A percentile compares a stretch with the other conserved stretches of the same genome.
Conservation (phyloP, 2,329 filamentous ascomycete species). For the Pseudogymnoascus sp. region DNA sequence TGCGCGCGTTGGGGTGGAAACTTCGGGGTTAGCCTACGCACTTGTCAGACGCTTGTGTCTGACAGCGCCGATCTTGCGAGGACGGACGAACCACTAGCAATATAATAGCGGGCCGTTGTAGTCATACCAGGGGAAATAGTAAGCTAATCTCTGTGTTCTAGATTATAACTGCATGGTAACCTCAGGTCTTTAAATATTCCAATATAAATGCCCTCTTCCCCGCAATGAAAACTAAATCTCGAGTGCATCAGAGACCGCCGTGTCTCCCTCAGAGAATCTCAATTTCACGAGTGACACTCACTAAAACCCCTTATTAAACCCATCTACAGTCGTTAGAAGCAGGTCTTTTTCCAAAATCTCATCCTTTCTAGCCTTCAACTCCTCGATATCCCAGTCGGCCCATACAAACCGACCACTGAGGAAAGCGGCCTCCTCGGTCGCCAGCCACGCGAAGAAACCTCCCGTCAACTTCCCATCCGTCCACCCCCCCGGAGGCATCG, state of each 20-base stretch:
- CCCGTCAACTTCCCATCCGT: slow-evolving; percentile 7
- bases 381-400: slow-evolving; percentile 38
- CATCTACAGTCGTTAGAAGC: not conserved
- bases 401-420: slow-evolving; percentile 35
- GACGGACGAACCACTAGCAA: not conserved
- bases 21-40: not conserved
- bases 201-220: not conserved
- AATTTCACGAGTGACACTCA: not conserved
- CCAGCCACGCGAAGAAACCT: slow-evolving; percentile 12
- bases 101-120: no score
- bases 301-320: not conserved
- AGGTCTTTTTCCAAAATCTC: slow-evolving; percentile 19
- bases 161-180: not conserved
- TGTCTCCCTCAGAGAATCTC: not conserved
- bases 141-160: not conserved
- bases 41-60: not conserved
- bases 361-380: slow-evolving; percentile 26
- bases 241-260: not conserved
- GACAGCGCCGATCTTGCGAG: not conserved
- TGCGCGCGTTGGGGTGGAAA: not conserved
- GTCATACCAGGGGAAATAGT: not conserved
- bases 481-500: not conserved
- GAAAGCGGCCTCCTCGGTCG: slow-evolving; percentile 34
- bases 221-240: not conserved
- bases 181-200: no score